phyloP scores from a whole-genome alignment of 78 protist genomes.

The Dictyostelium purpureum region DNA sequence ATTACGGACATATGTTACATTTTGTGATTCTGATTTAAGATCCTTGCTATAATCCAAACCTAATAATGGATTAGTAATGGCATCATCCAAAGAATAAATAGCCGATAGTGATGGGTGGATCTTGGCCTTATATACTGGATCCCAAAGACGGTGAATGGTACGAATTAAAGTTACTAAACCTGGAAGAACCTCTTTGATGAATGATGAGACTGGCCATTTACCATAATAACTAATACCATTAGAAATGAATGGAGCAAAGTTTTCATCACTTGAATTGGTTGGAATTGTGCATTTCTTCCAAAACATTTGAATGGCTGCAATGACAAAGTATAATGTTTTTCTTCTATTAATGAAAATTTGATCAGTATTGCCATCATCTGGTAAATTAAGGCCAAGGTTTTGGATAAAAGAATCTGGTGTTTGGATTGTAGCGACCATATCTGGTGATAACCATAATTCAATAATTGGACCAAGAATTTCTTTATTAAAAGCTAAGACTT shows the following conservation, averaged over 20 bases:
- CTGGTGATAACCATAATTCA: neutral
- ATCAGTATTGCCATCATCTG: neutral
- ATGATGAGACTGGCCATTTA: constrained; percentile 45
- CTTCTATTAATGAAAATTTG: neutral
- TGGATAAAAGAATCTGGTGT: constrained; percentile 25
- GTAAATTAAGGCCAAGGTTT: neutral
- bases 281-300: constrained; percentile 66
- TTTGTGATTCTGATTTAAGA: constrained; percentile 15
- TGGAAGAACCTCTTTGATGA: constrained; percentile 34
- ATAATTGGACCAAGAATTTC: constrained; percentile 31
- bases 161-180: constrained; percentile 4
- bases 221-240: constrained; percentile 58
- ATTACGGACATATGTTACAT: constrained; percentile 46
- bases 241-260: constrained; percentile 44
- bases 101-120: neutral
- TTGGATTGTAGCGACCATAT: constrained; percentile 1
- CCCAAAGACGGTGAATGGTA: constrained; percentile 49
- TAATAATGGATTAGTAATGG: constrained; percentile 49
- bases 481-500: neutral
- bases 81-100: constrained; percentile 32
- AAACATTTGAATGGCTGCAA: constrained; percentile 20
- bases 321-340: neutral
- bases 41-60: constrained; percentile 62
- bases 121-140: neutral
- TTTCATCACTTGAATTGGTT: neutral